Percentiles rank a stretch among this genome's conserved stretches.
Evolutionary conservation across 257 asterid genomes (phyloP).

Genomic region (Thymus mandschuricus): DNA sequence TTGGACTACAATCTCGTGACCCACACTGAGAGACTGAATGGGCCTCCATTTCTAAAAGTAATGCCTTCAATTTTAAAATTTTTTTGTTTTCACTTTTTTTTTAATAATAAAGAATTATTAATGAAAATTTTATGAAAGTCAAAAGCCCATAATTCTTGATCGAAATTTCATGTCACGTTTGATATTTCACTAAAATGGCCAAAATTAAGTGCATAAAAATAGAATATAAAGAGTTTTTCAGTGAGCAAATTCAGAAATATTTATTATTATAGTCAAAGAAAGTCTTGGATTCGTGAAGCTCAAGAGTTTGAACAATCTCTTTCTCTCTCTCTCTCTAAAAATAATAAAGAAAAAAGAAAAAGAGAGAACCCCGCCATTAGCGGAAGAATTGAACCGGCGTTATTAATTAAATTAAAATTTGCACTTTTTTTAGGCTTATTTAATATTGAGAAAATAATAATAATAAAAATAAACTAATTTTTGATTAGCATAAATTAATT

Average conservation of each 20-base stretch:
- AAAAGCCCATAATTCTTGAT: background rate
- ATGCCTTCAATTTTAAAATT: background rate
- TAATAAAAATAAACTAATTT: background rate
- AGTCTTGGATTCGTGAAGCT: conserved; percentile 21
- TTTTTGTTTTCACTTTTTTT: background rate
- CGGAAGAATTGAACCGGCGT: conserved; percentile 40
- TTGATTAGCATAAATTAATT: conserved; percentile 33
- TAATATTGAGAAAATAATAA: background rate
- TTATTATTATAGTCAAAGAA: conserved; percentile 6
- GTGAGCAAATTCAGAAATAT: background rate
- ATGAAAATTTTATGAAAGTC: background rate
- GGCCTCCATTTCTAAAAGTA: conserved; percentile 21
- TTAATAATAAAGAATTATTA: background rate
- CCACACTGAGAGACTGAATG: conserved; percentile 22
- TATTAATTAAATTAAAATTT: conserved; percentile 12
- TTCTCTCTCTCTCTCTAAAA: background rate
- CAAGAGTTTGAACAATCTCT: conserved; percentile 5
- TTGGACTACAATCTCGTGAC: conserved; percentile 21
- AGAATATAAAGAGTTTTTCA: background rate
- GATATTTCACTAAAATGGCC: background rate
- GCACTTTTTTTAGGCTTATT: background rate
- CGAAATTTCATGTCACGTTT: no score
- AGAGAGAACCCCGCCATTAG: conserved; percentile 34
- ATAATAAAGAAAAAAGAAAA: background rate
- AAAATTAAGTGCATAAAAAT: background rate